A percentile compares a stretch with the other conserved stretches of the same genome.
Evolutionary conservation across 768 basidiomycete species (phyloP).

Genomic region (Termitomyces sp.): DNA sequence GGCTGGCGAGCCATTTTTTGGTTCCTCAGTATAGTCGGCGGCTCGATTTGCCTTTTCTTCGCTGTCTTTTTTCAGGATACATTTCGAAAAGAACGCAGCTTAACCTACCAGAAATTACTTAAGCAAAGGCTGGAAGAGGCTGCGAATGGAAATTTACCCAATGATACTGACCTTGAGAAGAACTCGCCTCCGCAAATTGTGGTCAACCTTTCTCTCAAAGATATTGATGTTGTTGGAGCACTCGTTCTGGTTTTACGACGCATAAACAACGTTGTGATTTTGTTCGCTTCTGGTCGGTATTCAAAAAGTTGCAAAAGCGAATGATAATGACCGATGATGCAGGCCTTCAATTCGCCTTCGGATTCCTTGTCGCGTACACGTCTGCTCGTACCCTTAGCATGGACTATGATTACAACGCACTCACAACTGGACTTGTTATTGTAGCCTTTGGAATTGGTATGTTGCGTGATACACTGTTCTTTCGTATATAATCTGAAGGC

Average conservation of each 20-base stretch:
- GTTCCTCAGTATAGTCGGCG: slow-evolving; percentile 67
- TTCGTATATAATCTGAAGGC: background rate
- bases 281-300: slow-evolving; percentile 58
- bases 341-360: slow-evolving; percentile 71
- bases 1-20: slow-evolving; percentile 83
- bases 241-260: slow-evolving; percentile 52
- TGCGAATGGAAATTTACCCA: background rate
- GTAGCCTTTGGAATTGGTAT: slow-evolving; percentile 68
- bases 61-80: slow-evolving; percentile 74
- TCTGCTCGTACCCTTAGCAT: slow-evolving; percentile 62
- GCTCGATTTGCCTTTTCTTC: slow-evolving; percentile 50
- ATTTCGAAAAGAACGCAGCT: slow-evolving; percentile 76
- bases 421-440: slow-evolving; percentile 73
- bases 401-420: slow-evolving; percentile 60
- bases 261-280: slow-evolving; percentile 62
- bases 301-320: background rate
- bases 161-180: slow-evolving; percentile 18
- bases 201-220: slow-evolving; percentile 54
- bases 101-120: slow-evolving; percentile 69
- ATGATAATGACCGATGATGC: background rate
- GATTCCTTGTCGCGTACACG: slow-evolving; percentile 70
- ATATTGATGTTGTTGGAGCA: slow-evolving; percentile 73
- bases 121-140: slow-evolving; percentile 32
- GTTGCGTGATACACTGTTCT: slow-evolving; percentile 24
- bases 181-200: slow-evolving; percentile 16